Conservation (phyloP, 176 grass and related monocot species). For the Panicum miliaceum region DNA sequence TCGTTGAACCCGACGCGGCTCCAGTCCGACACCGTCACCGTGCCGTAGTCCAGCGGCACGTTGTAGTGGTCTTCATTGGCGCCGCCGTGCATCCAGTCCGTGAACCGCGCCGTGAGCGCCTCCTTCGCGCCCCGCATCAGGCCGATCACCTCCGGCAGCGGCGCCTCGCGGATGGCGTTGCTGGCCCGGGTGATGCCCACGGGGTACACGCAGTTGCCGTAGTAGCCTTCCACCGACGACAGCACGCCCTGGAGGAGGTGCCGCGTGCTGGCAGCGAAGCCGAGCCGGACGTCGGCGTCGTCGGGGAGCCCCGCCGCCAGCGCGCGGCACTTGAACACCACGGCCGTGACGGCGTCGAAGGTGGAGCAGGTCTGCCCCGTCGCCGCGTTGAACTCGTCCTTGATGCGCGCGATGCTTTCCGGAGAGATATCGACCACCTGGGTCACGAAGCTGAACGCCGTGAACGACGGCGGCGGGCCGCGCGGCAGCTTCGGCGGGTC, state of each 20-base stretch:
- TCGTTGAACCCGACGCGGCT: slow-evolving; percentile 81
- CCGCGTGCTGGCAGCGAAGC: slow-evolving; percentile 78
- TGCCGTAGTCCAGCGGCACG: slow-evolving; percentile 79
- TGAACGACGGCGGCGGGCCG: slow-evolving; percentile 52
- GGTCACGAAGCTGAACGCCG: slow-evolving; percentile 71
- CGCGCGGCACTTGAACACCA: slow-evolving; percentile 74
- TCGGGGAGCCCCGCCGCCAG: slow-evolving; percentile 44
- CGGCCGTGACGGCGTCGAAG: slow-evolving; percentile 76
- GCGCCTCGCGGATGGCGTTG: slow-evolving; percentile 37
- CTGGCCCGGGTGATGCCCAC: slow-evolving; percentile 55
- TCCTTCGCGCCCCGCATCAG: slow-evolving; percentile 80
- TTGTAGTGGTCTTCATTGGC: slow-evolving; percentile 63
- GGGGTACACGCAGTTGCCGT: slow-evolving; percentile 82
- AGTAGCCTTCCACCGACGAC: slow-evolving; percentile 65
- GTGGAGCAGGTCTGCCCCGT: slow-evolving; percentile 70
- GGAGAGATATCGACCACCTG: slow-evolving; percentile 62
- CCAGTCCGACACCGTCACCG: slow-evolving; percentile 79
- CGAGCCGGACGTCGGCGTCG: slow-evolving; percentile 64
- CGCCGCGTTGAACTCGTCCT: slow-evolving; percentile 50
- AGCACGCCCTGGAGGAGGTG: slow-evolving; percentile 70
- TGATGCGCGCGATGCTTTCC: slow-evolving; percentile 61
- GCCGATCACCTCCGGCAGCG: slow-evolving; percentile 58
- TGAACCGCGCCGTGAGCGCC: slow-evolving; percentile 57
- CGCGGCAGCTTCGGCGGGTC: slow-evolving; percentile 65
- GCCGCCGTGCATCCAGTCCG: slow-evolving; percentile 69